Percentiles rank a stretch among this genome's conserved stretches.
Evolutionary conservation across 73 alveolate genomes (phyloP).

Genomic region (Uronychia binucleata): DNA sequence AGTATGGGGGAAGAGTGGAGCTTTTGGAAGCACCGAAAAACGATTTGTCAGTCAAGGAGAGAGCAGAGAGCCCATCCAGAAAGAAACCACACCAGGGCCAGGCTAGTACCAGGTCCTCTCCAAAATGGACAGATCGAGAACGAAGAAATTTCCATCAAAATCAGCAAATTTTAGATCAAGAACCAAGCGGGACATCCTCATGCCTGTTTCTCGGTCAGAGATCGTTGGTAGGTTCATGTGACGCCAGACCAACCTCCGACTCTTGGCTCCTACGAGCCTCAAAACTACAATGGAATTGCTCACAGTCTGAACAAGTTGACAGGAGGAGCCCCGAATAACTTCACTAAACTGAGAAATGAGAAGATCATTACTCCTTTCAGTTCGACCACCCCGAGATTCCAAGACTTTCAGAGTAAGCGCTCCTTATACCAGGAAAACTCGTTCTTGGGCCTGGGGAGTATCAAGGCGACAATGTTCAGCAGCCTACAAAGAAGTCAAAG

Average conservation of each 20-base stretch:
- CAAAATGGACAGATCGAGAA: background rate
- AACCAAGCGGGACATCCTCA: background rate
- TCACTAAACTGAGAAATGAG: conserved; percentile 46
- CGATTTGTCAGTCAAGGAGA: conserved; percentile 15
- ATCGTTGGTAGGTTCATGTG: background rate
- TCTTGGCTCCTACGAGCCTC: background rate
- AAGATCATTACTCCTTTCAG: conserved; percentile 44
- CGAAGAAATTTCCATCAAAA: background rate
- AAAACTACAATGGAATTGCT: background rate
- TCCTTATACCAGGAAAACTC: background rate
- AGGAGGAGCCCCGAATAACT: conserved; percentile 72
- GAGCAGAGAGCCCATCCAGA: background rate
- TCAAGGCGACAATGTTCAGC: background rate
- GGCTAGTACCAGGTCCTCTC: background rate
- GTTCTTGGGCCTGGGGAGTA: background rate
- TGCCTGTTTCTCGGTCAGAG: background rate
- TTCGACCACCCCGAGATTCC: conserved; percentile 26
- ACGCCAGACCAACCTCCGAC: background rate
- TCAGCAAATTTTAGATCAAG: background rate
- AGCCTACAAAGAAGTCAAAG: background rate
- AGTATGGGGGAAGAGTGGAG: conserved; percentile 18
- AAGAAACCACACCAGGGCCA: conserved; percentile 21
- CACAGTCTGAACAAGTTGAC: background rate
- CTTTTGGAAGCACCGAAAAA: conserved; percentile 38
- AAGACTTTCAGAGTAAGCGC: background rate